Conservation (phyloP, 352 stramenopile genomes). For the Phytophthora vignae region DNA sequence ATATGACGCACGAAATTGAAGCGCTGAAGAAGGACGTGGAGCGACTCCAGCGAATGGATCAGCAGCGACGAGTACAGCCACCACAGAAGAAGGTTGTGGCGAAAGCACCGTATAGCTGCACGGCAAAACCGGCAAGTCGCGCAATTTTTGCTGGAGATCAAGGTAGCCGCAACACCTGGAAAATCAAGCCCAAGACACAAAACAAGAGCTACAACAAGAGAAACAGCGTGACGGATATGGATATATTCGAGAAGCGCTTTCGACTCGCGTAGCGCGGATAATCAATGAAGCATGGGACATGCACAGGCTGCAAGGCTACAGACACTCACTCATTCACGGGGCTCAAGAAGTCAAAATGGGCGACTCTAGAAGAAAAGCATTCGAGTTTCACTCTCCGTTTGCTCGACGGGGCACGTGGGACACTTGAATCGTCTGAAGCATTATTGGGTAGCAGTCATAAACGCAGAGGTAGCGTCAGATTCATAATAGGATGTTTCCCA, state of each 20-base stretch:
- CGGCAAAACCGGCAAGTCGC: not conserved
- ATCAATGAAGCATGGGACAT: constrained; percentile 19
- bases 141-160: constrained; percentile 4
- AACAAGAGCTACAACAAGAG: constrained; percentile 21
- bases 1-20: constrained; percentile 33
- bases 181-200: constrained; percentile 7
- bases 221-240: constrained; percentile 41
- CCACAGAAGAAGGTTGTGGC: constrained; percentile 10
- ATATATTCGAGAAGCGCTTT: constrained; percentile 53
- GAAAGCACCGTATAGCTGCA: not conserved
- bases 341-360: constrained; percentile 19
- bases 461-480: not conserved
- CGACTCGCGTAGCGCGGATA: constrained; percentile 25
- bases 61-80: constrained; percentile 11
- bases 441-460: not conserved
- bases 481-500: not conserved
- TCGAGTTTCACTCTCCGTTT: constrained; percentile 76
- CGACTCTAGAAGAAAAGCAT: constrained; percentile 72
- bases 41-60: constrained; percentile 20
- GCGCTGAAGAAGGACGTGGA: constrained; percentile 31
- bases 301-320: constrained; percentile 30
- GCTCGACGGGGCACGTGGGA: constrained; percentile 86
- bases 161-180: constrained; percentile 1
- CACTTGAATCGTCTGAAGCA: constrained; percentile 84
- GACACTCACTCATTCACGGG: constrained; percentile 17